Percentiles rank a stretch among this genome's conserved stretches.
Conservation (phyloP, 1,139 yeast species). For the Pneumocystis canis region DNA sequence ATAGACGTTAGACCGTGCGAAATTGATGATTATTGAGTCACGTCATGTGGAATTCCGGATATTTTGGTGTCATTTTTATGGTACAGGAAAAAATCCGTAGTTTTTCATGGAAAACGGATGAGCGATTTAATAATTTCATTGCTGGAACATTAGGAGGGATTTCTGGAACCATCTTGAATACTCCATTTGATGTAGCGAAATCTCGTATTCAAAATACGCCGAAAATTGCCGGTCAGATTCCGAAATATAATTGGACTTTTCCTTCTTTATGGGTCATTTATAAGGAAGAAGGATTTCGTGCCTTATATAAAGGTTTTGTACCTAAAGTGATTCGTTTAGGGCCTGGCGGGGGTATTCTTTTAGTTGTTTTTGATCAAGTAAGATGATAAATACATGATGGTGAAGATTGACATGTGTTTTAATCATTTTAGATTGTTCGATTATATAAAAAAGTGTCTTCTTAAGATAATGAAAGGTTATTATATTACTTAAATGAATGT, state of each 20-base stretch:
- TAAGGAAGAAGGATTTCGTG: slow-evolving; percentile 78
- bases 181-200: slow-evolving; percentile 96
- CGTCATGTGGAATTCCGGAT: slow-evolving; percentile 93
- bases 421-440: neutral
- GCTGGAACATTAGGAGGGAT: slow-evolving; percentile 92
- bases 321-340: slow-evolving; percentile 97
- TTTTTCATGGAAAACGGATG: slow-evolving; percentile 52
- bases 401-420: neutral
- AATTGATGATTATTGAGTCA: slow-evolving; percentile 27
- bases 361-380: slow-evolving; percentile 43
- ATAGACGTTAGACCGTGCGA: neutral
- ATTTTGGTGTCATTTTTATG: slow-evolving; percentile 88
- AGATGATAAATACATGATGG: neutral
- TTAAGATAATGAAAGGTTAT: too few species aligned
- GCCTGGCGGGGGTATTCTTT: slow-evolving; percentile 96
- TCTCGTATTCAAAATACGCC: slow-evolving; percentile 89
- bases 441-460: neutral
- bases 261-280: slow-evolving; percentile 67
- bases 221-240: slow-evolving; percentile 42
- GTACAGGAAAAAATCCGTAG: slow-evolving; percentile 65
- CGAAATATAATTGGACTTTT: slow-evolving; percentile 82
- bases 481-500: too few species aligned
- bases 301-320: slow-evolving; percentile 84
- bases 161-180: slow-evolving; percentile 80
- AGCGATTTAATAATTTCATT: slow-evolving; percentile 71